These are phyloP conservation scores for Paxillus involutus DNA, from an alignment of 768 basidiomycete species.

Conservation along the genomic window DNA sequence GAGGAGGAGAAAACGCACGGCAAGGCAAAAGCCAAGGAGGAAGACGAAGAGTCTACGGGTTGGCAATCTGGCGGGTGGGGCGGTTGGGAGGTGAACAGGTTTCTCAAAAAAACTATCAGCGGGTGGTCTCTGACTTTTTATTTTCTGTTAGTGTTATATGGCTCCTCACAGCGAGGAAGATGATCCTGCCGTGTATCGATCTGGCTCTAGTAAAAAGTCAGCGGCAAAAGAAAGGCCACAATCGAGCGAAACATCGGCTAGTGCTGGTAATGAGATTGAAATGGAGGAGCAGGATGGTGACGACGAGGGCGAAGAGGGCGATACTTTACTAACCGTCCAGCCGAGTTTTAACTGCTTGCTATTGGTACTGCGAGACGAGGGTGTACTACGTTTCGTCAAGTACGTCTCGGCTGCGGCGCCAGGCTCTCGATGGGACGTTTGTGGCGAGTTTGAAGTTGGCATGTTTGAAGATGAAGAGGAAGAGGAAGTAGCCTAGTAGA, in stretches of 20 bases:
- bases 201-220: constrained; percentile 43
- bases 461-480: constrained; percentile 61
- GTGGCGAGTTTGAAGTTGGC: constrained; percentile 89
- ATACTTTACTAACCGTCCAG: constrained; percentile 82
- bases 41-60: constrained; percentile 37
- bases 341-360: constrained; percentile 89
- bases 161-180: constrained; percentile 93
- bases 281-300: constrained; percentile 36
- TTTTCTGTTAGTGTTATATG: constrained; percentile 75
- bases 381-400: constrained; percentile 94
- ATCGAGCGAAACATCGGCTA: constrained; percentile 15
- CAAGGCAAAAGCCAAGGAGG: constrained; percentile 32
- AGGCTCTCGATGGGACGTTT: constrained; percentile 92
- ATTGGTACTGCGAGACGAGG: constrained; percentile 87
- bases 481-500: constrained; percentile 14
- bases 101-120: background rate
- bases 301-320: constrained; percentile 64
- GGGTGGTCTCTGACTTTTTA: background rate
- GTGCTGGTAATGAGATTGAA: constrained; percentile 10
- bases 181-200: constrained; percentile 91
- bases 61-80: constrained; percentile 83
- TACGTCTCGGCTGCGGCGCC: constrained; percentile 89
- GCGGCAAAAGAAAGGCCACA: constrained; percentile 16
- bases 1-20: constrained; percentile 16
- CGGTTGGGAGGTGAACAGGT: constrained; percentile 80